A percentile compares a stretch with the other conserved stretches of the same genome.
Evolutionary conservation across 2,329 filamentous ascomycete genomes (phyloP).

Genomic region (Aschersonia sp.): DNA sequence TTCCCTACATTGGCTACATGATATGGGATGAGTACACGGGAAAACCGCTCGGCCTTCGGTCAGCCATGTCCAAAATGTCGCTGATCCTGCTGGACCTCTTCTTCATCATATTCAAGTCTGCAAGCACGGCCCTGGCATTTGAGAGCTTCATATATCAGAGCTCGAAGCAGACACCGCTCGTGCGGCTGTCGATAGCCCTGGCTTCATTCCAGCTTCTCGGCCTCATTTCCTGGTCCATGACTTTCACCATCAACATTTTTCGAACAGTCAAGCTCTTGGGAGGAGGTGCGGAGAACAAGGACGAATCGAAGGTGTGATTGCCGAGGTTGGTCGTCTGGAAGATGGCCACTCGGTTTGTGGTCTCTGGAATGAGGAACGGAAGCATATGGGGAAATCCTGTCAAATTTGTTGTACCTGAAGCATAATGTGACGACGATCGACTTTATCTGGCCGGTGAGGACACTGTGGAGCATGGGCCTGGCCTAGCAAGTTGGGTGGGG

Average conservation of each 20-base stretch:
- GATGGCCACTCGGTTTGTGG: no score
- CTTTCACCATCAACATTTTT: slow-evolving; percentile 76
- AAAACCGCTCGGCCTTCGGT: slow-evolving; percentile 78
- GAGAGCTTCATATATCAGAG: slow-evolving; percentile 56
- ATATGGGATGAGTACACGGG: slow-evolving; percentile 94
- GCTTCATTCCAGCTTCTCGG: slow-evolving; percentile 69
- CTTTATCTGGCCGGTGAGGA: no score
- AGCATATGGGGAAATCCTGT: no score
- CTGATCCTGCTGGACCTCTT: slow-evolving; percentile 85
- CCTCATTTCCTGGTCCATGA: slow-evolving; percentile 78
- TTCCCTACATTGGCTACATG: slow-evolving; percentile 86
- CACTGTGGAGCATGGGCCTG: no score
- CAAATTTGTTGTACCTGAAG: no score
- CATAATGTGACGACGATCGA: no score
- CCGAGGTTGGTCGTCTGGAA: no score
- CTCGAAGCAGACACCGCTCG: slow-evolving; percentile 18
- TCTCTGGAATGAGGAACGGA: no score
- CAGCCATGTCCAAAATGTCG: slow-evolving; percentile 70
- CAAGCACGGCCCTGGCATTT: slow-evolving; percentile 82
- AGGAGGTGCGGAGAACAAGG: slow-evolving; percentile 28
- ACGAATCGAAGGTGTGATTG: slow-evolving; percentile 2
- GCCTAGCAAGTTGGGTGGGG: no score
- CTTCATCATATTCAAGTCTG: slow-evolving; percentile 95
- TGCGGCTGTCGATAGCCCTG: slow-evolving; percentile 51
- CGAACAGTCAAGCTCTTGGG: slow-evolving; percentile 49